phyloP scores from a whole-genome alignment of 495 filamentous ascomycete species.

The Xylaria venustula region DNA sequence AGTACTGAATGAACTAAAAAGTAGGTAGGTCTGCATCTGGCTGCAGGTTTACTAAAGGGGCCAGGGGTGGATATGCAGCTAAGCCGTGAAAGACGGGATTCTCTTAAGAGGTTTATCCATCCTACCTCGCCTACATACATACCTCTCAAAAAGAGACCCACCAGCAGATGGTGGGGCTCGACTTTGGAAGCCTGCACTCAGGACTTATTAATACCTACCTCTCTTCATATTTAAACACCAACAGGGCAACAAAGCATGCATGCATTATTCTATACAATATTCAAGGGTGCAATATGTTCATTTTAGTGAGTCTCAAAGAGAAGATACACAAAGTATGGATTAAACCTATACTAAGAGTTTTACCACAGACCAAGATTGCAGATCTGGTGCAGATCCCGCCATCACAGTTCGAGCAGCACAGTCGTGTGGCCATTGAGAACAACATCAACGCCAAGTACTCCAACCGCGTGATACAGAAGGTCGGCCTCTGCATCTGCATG shows the following conservation, averaged over 20 bases:
- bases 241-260: neutral
- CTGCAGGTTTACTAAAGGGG: no score
- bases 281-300: constrained; percentile 36
- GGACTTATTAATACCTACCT: no score
- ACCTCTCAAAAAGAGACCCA: no score
- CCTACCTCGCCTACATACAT: no score
- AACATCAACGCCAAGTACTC: constrained; percentile 95
- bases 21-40: no score
- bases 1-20: no score
- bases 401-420: constrained; percentile 77
- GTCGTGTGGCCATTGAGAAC: constrained; percentile 79
- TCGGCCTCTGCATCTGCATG: constrained; percentile 88
- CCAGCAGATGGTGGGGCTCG: neutral
- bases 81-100: no score
- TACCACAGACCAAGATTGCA: constrained; percentile 62
- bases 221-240: no score
- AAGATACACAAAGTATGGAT: neutral
- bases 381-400: constrained; percentile 91
- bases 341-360: neutral
- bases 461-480: constrained; percentile 65
- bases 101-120: no score
- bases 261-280: neutral
- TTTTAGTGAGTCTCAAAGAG: constrained; percentile 17
- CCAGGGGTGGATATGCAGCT: no score
- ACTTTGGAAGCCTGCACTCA: no score